Conservation (phyloP, 805 yeast species). For the Ascoidea tarda region DNA sequence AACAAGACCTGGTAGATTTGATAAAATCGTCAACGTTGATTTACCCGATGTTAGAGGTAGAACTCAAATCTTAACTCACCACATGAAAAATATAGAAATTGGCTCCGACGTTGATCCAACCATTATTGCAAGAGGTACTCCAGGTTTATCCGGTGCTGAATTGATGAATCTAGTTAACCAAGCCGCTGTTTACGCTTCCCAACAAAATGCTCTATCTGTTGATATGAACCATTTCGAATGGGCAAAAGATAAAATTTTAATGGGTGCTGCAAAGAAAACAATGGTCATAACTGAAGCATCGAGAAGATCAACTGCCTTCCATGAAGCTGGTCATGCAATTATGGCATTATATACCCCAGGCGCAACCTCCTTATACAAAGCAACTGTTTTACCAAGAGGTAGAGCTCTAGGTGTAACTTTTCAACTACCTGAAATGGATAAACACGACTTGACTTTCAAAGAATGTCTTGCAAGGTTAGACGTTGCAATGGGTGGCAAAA, state of each 20-base stretch:
- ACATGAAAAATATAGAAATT: conserved; percentile 80
- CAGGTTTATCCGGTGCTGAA: conserved; percentile 98
- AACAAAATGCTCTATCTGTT: conserved; percentile 78
- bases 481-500: conserved; percentile 98
- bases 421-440: conserved; percentile 97
- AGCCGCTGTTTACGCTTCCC: conserved; percentile 96
- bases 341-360: conserved; percentile 93
- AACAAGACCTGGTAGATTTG: conserved; percentile 97
- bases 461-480: conserved; percentile 89
- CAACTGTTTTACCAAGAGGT: conserved; percentile 94
- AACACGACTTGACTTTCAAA: conserved; percentile 78
- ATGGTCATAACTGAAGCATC: conserved; percentile 97
- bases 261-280: conserved; percentile 97
- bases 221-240: conserved; percentile 90
- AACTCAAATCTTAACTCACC: conserved; percentile 80
- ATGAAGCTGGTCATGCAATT: conserved; percentile 98
- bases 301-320: conserved; percentile 88
- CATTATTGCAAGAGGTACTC: conserved; percentile 90
- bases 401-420: conserved; percentile 93
- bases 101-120: conserved; percentile 79
- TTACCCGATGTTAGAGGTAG: conserved; percentile 98
- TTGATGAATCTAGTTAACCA: conserved; percentile 91
- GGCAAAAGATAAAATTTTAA: conserved; percentile 96
- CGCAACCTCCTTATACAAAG: conserved; percentile 91
- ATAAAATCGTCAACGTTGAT: conserved; percentile 88